Base-by-base conservation (phyloP, 305 asterid genomes). In the Andrographis paniculata region DNA sequence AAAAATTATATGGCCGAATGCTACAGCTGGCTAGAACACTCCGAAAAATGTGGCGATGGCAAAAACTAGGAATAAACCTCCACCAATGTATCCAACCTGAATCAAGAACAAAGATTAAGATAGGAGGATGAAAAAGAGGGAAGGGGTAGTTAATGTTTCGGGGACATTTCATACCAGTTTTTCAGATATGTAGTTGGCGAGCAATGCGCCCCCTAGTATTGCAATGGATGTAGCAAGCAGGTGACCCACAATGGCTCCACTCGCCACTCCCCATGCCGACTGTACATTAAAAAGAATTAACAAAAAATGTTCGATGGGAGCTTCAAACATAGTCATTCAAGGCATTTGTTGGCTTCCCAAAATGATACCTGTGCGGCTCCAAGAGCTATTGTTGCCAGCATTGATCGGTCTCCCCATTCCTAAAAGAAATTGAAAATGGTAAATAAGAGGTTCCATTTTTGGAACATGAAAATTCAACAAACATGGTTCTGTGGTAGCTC, bases 391-490 rank as follows among this genome's bases (percentile, higher is more conserved):
- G 97, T 88, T 24, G 97, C 95, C 39, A 88, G 84, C 97, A 88
- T 88, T 3, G 95, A 88, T 10, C 97, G 95, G 59, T 88, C 96
- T 61, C 98, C 98, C 98, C 98, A 86, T 86, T 91, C 99, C 99
- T 86, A 55, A 18, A 64, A 66, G 41, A 37, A 20, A 42, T 17
- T 47, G 21, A 11, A 12, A 4, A 24, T 39, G 6, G 30, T 24
- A 24, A 24, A 24, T 24, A 24, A 24, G 4, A 24, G 30, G 30
- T 4, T 24, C 8, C 8, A 24, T 4, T 24, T 24, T 24, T 24
- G 6, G 8, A 24, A 24, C 4, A 24, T 24, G 30, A 24, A 24
- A n/a, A n/a, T n/a, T n/a, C n/a, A n/a, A n/a, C n/a, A n/a, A n/a
- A n/a, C n/a, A n/a, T n/a, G n/a, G n/a, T n/a, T n/a, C n/a, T n/a